These are phyloP conservation scores for Penicillium fimorum DNA, from an alignment of 495 filamentous ascomycete genomes.

Conservation along the genomic window DNA sequence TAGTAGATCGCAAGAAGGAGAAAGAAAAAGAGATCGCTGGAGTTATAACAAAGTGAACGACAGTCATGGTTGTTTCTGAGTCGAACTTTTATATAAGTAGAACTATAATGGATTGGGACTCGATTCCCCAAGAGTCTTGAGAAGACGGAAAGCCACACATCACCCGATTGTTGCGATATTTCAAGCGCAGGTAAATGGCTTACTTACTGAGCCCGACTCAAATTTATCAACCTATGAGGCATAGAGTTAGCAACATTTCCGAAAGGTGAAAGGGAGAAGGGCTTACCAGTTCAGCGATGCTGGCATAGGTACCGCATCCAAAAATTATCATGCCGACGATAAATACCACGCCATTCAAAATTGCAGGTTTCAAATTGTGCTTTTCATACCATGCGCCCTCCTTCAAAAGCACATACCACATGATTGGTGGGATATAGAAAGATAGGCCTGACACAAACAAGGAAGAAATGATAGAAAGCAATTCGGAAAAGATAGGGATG, in stretches of 20 bases:
- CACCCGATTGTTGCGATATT: not conserved
- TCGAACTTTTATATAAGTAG: not conserved
- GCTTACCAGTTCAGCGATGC: conserved; percentile 32
- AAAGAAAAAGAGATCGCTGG: not conserved
- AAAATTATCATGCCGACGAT: conserved; percentile 44
- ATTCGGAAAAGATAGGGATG: conserved; percentile 63
- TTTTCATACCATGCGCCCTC: conserved; percentile 34
- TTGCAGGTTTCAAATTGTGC: conserved; percentile 12
- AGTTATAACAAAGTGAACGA: not conserved
- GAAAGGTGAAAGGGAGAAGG: not conserved
- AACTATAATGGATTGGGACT: not conserved
- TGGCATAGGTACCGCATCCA: conserved; percentile 53
- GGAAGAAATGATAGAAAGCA: conserved; percentile 56
- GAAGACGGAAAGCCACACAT: not conserved
- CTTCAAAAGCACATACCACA: conserved; percentile 58
- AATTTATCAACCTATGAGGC: not conserved
- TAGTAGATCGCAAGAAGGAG: no score
- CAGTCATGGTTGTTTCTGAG: not conserved
- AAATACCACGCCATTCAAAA: conserved; percentile 13
- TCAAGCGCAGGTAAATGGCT: conserved; percentile 10
- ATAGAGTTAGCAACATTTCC: not conserved
- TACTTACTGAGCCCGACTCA: conserved; percentile 4
- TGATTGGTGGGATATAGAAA: conserved; percentile 60
- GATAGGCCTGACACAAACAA: conserved; percentile 65
- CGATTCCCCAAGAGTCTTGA: not conserved